phyloP scores from a whole-genome alignment of 2,329 filamentous ascomycete species.

The Aspergillus niger region DNA sequence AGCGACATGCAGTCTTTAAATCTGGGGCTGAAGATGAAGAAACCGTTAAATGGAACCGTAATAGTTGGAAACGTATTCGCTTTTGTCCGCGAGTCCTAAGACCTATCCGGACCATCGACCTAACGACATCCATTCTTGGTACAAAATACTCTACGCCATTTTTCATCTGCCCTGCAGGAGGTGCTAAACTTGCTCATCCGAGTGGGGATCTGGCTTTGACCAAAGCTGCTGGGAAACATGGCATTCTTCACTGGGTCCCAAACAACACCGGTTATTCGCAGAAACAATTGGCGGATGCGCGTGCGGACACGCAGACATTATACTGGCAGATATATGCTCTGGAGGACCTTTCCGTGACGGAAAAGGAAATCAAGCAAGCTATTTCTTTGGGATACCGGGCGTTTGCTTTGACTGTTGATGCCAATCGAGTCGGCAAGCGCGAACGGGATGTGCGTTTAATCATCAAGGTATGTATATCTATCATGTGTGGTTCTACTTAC shows the following conservation, averaged over 20 bases:
- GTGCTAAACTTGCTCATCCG: constrained; percentile 5
- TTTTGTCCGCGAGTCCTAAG: constrained; percentile 10
- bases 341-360: neutral
- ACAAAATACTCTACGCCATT: constrained; percentile 1
- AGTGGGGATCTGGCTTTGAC: neutral
- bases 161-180: constrained; percentile 12
- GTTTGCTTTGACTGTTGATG: constrained; percentile 14
- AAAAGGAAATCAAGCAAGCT: neutral
- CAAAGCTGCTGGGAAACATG: constrained; percentile 1
- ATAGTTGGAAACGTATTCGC: constrained; percentile 7
- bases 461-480: too few species aligned
- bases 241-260: constrained; percentile 8
- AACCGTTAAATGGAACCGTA: constrained; percentile 2
- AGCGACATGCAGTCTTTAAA: neutral
- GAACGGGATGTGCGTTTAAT: too few species aligned
- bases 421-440: constrained; percentile 4
- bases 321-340: constrained; percentile 11
- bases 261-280: neutral
- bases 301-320: neutral
- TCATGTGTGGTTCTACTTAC: too few species aligned
- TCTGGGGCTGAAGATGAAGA: constrained; percentile 1
- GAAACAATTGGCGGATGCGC: neutral
- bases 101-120: neutral
- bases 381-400: constrained; percentile 6
- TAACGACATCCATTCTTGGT: constrained; percentile 4